phyloP scores from a whole-genome alignment of 495 filamentous ascomycete species.

The Lophium mytilinum region DNA sequence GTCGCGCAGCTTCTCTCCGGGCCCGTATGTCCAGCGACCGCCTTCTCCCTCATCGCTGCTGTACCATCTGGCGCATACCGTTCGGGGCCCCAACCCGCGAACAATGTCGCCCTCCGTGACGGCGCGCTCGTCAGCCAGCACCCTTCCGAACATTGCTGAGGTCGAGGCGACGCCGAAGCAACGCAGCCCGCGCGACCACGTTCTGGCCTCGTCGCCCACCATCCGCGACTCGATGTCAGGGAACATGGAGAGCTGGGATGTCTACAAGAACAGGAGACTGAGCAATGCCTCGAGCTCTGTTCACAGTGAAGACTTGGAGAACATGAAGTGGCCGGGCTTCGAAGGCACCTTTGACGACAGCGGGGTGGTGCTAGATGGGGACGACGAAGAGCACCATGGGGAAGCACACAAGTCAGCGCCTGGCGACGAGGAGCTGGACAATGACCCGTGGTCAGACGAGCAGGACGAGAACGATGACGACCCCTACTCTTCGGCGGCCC shows the following conservation, averaged over 20 bases:
- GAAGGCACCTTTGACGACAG: constrained; percentile 21
- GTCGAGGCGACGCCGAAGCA: constrained; percentile 4
- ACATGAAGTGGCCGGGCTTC: constrained; percentile 26
- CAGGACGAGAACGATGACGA: constrained; percentile 32
- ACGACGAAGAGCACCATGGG: constrained; percentile 14
- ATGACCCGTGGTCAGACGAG: constrained; percentile 24
- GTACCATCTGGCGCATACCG: constrained; percentile 14
- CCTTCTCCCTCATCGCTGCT: constrained; percentile 16
- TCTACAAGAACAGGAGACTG: constrained; percentile 4
- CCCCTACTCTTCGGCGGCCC: constrained; percentile 58
- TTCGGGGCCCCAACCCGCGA: constrained; percentile 9
- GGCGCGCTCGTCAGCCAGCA: constrained; percentile 12
- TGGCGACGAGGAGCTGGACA: constrained; percentile 22
- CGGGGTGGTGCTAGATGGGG: constrained; percentile 19
- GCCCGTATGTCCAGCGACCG: constrained; percentile 13
- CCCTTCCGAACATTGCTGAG: constrained; percentile 16
- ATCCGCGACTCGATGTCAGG: constrained; percentile 2
- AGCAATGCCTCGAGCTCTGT: constrained; percentile 26
- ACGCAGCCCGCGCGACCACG: constrained; percentile 3
- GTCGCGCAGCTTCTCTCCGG: constrained; percentile 19
- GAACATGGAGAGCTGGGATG: background rate
- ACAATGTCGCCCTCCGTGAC: constrained; percentile 14
- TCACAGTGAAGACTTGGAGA: constrained; percentile 29
- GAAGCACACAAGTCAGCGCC: constrained; percentile 11
- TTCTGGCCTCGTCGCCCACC: constrained; percentile 23